Percentiles rank a stretch among this genome's conserved stretches.
phyloP scores from a whole-genome alignment of 176 grass and related monocot genomes.

The Rhynchospora tenuis region DNA sequence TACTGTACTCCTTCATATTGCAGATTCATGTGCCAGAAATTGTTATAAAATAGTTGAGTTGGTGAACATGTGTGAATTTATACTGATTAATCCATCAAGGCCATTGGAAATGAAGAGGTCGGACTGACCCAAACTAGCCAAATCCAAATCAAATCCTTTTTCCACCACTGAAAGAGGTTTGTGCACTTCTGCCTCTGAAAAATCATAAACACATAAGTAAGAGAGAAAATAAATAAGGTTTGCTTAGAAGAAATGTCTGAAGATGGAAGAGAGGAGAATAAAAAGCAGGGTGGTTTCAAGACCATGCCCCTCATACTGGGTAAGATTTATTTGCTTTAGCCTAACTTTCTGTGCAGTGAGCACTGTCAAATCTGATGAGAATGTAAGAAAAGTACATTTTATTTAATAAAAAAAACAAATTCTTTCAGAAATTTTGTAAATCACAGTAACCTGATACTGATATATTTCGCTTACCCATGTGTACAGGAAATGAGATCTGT shows the following conservation, averaged over 20 bases:
- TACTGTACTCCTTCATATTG: background rate
- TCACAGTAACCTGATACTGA: background rate
- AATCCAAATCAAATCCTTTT: background rate
- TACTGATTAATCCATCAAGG: background rate
- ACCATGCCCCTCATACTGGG: constrained; percentile 70
- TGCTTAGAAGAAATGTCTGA: constrained; percentile 17
- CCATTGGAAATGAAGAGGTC: background rate
- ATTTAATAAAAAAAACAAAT: background rate
- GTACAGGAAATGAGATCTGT: constrained; percentile 48
- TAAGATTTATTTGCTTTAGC: background rate
- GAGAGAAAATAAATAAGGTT: background rate
- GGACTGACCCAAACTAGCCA: constrained; percentile 14
- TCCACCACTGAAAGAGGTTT: background rate
- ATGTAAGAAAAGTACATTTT: background rate
- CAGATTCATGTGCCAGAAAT: constrained; percentile 4
- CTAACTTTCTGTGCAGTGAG: background rate
- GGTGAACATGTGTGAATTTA: background rate
- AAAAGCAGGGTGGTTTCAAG: constrained; percentile 54
- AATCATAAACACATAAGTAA: background rate
- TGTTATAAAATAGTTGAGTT: background rate
- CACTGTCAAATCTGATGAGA: background rate
- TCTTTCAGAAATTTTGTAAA: background rate
- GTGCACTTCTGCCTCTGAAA: background rate
- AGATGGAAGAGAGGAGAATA: constrained; percentile 33
- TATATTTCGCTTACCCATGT: background rate